Evolutionary conservation across 768 basidiomycete genomes (phyloP), one percentile per base, ranked within the genome.

Genomic region (Mycena amicta): DNA sequence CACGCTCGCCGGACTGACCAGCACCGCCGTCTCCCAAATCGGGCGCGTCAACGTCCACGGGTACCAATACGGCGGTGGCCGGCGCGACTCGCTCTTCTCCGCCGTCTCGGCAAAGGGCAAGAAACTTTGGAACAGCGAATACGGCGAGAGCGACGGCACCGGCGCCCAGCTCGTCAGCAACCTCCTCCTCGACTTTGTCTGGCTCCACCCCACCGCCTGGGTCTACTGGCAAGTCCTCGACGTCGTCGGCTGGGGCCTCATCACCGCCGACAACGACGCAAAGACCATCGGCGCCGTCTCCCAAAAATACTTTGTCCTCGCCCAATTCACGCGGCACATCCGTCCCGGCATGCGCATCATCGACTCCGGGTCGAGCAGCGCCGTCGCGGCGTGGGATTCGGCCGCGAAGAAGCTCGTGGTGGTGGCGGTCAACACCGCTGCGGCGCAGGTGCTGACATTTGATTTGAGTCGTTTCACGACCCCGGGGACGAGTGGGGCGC

Each of bases 141-240:
- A 64, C 51, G 63, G 63, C 41, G 63, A 64, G 5, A 13, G 53
- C 56, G 63, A 64, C 46, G 63, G 16, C 49, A 64, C 63, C 22
- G 63, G 63, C 23, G 11, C 60, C 5, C 16, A 22, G 6, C 63
- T 64, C 27, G 63, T 22, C 23, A 64, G 59, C 50, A 64, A 64
- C 51, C 54, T 64, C 20, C 53, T 64, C 4, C 56, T 64, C 0
- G 63, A 64, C 51, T 58, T 64, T 16, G 46, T 52, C 25, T 64
- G 63, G 63, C 59, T 64, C 47, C 63, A 64, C 40, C 59, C 59
- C 23, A 64, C 59, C 2, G 63, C 59, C 22, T 64, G 63, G 63
- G 59, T 59, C n/a, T 64, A 64, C 46, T 64, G 63, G 63, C 63
- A 64, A 40, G 59, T 59, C 5, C 37, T 64, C 25, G 63, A 64